Conservation (phyloP, 352 stramenopile genomes). For the Pythium oligandrum region DNA sequence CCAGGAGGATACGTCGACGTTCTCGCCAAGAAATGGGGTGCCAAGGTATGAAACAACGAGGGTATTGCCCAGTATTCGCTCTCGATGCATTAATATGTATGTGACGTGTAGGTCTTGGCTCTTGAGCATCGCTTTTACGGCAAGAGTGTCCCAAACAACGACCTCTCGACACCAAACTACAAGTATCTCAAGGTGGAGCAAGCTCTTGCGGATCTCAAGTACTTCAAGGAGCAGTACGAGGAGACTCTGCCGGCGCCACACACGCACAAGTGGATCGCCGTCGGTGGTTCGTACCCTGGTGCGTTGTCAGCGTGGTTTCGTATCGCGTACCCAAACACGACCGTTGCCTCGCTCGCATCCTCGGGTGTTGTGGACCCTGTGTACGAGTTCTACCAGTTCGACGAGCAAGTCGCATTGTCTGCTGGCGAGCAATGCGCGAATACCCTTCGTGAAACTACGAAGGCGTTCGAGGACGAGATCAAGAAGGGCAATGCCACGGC, state of each 20-base stretch:
- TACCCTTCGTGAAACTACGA: slow-evolving; percentile 53
- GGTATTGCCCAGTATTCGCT: no score
- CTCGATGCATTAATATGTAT: no score
- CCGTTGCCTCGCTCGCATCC: slow-evolving; percentile 62
- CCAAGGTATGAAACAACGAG: slow-evolving; percentile 15
- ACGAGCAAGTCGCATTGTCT: slow-evolving; percentile 68
- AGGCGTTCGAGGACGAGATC: slow-evolving; percentile 64
- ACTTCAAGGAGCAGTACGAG: slow-evolving; percentile 77
- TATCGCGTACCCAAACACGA: slow-evolving; percentile 74
- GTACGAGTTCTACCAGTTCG: slow-evolving; percentile 79
- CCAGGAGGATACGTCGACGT: slow-evolving; percentile 64
- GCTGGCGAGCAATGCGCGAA: slow-evolving; percentile 53
- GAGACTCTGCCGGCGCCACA: slow-evolving; percentile 14
- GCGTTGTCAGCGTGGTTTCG: slow-evolving; percentile 79
- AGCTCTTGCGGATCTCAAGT: slow-evolving; percentile 79
- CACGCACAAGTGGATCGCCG: slow-evolving; percentile 61
- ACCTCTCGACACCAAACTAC: slow-evolving; percentile 72
- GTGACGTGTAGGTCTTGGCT: slow-evolving; percentile 48
- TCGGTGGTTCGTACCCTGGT: slow-evolving; percentile 83
- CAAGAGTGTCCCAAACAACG: slow-evolving; percentile 71
- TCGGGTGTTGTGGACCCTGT: slow-evolving; percentile 80
- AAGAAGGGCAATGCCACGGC: slow-evolving; percentile 34
- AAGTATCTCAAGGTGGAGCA: slow-evolving; percentile 80
- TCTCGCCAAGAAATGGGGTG: slow-evolving; percentile 70
- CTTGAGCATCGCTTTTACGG: slow-evolving; percentile 89